phyloP scores from a whole-genome alignment of 1,284 basidiomycete species.

The Nidula niveotomentosa region DNA sequence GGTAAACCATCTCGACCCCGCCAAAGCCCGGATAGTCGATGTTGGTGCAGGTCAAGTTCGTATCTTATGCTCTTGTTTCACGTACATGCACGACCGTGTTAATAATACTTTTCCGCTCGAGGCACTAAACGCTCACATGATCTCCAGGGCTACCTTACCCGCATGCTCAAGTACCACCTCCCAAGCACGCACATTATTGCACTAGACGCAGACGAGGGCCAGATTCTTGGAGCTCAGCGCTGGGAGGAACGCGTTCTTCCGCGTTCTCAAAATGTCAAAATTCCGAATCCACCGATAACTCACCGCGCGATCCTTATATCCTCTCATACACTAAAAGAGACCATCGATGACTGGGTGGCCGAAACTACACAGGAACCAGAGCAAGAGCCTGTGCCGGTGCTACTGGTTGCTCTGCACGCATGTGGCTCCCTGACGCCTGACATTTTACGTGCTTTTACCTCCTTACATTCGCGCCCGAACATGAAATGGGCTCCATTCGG shows the following conservation, averaged over 20 bases:
- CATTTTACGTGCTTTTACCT: conserved; percentile 32
- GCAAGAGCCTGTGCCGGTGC: conserved; percentile 37
- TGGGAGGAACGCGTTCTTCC: conserved; percentile 20
- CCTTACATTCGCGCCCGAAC: not conserved
- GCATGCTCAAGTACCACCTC: conserved; percentile 29
- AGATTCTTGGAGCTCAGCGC: conserved; percentile 27
- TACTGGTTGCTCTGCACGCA: conserved; percentile 63
- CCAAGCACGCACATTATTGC: conserved; percentile 28
- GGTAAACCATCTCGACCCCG: conserved; percentile 13
- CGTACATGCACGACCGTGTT: not conserved
- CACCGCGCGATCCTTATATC: conserved; percentile 54
- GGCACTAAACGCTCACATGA: conserved; percentile 9
- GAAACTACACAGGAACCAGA: conserved; percentile 9
- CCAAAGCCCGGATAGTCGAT: conserved; percentile 32
- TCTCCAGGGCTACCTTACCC: conserved; percentile 33
- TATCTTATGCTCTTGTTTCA: not conserved
- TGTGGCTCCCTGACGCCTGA: conserved; percentile 44
- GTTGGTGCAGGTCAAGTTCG: conserved; percentile 37
- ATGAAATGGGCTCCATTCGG: conserved; percentile 26
- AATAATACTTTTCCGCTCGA: conserved; percentile 12
- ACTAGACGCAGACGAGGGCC: conserved; percentile 31
- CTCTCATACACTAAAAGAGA: conserved; percentile 34
- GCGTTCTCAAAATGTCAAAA: conserved; percentile 3
- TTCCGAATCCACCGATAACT: conserved; percentile 31
- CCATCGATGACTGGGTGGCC: conserved; percentile 41